phyloP scores from a whole-genome alignment of 2,329 filamentous ascomycete genomes.

The Aaosphaeria arxii region DNA sequence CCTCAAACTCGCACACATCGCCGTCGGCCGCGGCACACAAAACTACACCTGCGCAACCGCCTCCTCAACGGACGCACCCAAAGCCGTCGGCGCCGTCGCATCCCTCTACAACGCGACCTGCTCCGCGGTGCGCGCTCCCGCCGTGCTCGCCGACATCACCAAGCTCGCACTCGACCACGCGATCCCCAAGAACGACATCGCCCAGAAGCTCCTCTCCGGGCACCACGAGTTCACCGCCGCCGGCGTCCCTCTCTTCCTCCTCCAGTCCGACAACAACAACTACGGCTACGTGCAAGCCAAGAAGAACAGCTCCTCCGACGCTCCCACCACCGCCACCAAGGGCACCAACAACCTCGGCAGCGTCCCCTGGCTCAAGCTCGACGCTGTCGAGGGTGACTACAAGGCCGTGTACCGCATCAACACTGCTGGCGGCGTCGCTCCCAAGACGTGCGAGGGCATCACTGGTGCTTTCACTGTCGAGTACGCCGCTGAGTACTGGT shows the following conservation, averaged over 20 bases:
- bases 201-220: slow-evolving; percentile 64
- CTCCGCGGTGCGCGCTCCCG: slow-evolving; percentile 66
- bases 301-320: slow-evolving; percentile 60
- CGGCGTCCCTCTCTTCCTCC: slow-evolving; percentile 76
- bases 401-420: slow-evolving; percentile 79
- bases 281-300: slow-evolving; percentile 62
- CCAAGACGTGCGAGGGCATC: slow-evolving; percentile 68
- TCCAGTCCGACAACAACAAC: slow-evolving; percentile 55
- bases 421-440: slow-evolving; percentile 77
- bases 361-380: slow-evolving; percentile 78
- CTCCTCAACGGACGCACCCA: slow-evolving; percentile 61
- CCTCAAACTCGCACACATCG: slow-evolving; percentile 70
- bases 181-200: slow-evolving; percentile 46
- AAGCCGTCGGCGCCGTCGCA: slow-evolving; percentile 70
- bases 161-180: slow-evolving; percentile 66
- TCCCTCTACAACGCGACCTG: slow-evolving; percentile 87
- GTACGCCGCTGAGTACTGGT: slow-evolving; percentile 81
- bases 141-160: slow-evolving; percentile 63
- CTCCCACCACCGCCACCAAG: slow-evolving; percentile 58
- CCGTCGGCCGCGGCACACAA: slow-evolving; percentile 82
- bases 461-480: slow-evolving; percentile 65
- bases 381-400: slow-evolving; percentile 46
- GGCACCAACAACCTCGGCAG: slow-evolving; percentile 60
- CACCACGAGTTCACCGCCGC: slow-evolving; percentile 76
- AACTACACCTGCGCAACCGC: slow-evolving; percentile 80